These are phyloP conservation scores for Hypoxylon sp. DNA, from an alignment of 2,329 filamentous ascomycete genomes.

Conservation along the genomic window DNA sequence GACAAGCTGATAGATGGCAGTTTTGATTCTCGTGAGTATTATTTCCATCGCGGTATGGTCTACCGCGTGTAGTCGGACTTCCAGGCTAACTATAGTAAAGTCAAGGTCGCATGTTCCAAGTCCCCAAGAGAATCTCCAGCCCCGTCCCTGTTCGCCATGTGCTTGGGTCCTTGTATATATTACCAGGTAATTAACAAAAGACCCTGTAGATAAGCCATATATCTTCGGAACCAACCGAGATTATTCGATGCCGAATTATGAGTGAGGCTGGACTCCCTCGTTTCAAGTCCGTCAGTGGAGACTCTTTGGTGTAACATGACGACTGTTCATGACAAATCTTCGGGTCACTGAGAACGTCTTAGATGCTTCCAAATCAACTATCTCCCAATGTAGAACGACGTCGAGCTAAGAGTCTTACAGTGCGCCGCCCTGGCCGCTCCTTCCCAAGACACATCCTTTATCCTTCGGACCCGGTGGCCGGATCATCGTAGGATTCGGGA, in stretches of 20 bases:
- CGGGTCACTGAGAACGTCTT: background rate
- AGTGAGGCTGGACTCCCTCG: background rate
- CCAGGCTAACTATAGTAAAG: background rate
- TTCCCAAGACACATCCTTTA: background rate
- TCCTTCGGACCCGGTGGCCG: conserved; percentile 22
- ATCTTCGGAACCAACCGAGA: background rate
- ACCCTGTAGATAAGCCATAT: background rate
- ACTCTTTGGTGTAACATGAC: background rate
- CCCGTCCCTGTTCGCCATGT: background rate
- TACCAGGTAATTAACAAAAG: background rate
- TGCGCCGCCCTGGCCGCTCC: background rate
- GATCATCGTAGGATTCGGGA: conserved; percentile 10
- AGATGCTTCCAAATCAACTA: background rate
- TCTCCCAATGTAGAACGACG: background rate
- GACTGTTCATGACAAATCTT: background rate
- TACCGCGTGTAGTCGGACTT: background rate
- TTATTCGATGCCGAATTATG: background rate
- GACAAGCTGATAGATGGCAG: background rate
- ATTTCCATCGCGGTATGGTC: background rate
- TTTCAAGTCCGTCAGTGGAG: background rate
- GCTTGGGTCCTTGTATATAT: background rate
- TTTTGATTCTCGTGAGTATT: background rate
- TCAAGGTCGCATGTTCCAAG: background rate
- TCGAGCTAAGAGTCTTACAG: background rate
- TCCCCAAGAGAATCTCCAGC: background rate